phyloP scores from a whole-genome alignment of 371 early-diverging fungal species.

The Chytridium lagenaria region DNA sequence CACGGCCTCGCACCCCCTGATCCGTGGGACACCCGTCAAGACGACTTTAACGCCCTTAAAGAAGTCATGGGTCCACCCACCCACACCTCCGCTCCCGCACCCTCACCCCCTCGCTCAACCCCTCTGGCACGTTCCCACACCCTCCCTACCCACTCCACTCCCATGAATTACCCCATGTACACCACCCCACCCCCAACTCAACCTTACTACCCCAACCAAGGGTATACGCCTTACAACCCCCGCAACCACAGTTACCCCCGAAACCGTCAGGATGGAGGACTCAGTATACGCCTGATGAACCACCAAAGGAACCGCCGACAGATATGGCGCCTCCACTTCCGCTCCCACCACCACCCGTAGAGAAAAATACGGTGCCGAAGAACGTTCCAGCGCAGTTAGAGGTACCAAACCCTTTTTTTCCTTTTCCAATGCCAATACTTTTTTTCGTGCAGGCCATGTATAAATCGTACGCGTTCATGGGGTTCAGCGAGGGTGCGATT shows the following conservation, averaged over 20 bases:
- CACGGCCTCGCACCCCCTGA: constrained; percentile 75
- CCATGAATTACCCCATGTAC: not conserved
- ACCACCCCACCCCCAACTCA: constrained; percentile 9
- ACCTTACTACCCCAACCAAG: not conserved
- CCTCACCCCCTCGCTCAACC: not conserved
- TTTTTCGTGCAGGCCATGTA: not conserved
- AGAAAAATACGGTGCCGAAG: not conserved
- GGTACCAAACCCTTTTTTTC: not conserved
- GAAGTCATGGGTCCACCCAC: constrained; percentile 34
- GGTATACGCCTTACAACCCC: not conserved
- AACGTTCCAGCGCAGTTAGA: not conserved
- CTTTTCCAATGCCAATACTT: not conserved
- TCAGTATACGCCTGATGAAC: not conserved
- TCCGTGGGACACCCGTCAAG: constrained; percentile 68
- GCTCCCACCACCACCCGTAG: not conserved
- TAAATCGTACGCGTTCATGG: constrained; percentile 4
- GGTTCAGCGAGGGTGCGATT: not conserved
- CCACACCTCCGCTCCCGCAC: not conserved
- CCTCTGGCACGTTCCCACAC: not conserved
- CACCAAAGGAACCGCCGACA: not conserved
- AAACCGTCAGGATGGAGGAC: not conserved
- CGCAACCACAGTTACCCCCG: not conserved
- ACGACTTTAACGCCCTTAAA: constrained; percentile 28
- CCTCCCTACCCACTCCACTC: not conserved
- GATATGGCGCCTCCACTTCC: not conserved